Evolutionary conservation across 129 eudicot genomes (phyloP).

Genomic region (Deinandra increscens): DNA sequence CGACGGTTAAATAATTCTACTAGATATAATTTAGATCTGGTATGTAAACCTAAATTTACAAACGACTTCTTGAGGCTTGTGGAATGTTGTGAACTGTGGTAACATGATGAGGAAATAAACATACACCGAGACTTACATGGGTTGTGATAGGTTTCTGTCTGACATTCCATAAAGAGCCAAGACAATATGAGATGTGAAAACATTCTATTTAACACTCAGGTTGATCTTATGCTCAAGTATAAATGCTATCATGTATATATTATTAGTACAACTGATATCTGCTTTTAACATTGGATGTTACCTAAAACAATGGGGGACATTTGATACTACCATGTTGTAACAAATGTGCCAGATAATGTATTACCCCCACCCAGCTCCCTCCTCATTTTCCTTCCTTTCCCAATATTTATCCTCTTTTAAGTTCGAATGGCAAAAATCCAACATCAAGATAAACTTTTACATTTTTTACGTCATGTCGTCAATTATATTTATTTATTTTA

Average conservation of each 20-base stretch:
- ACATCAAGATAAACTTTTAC: too few relatives aligned
- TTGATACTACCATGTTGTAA: background rate
- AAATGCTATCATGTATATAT: background rate
- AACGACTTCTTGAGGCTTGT: conserved; percentile 3
- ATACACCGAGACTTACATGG: background rate
- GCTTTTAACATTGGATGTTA: background rate
- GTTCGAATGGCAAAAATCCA: background rate
- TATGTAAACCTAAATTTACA: conserved; percentile 9
- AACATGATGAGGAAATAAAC: background rate
- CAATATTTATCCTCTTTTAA: background rate
- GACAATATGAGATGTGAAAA: background rate
- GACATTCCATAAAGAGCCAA: background rate
- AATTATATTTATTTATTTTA: too few relatives aligned
- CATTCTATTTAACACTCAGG: background rate
- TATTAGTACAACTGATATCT: background rate
- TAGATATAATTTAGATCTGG: background rate
- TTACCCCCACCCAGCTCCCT: background rate
- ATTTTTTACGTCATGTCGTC: too few relatives aligned
- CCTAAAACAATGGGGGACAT: background rate
- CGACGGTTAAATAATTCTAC: conserved; percentile 8
- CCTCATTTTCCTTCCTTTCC: background rate
- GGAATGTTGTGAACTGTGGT: conserved; percentile 11
- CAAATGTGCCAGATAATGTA: background rate
- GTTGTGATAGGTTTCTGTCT: conserved; percentile 3
- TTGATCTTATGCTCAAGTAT: background rate